Evolutionary conservation across 306 rosid species (phyloP).

Genomic region (Bauhinia variegata): DNA sequence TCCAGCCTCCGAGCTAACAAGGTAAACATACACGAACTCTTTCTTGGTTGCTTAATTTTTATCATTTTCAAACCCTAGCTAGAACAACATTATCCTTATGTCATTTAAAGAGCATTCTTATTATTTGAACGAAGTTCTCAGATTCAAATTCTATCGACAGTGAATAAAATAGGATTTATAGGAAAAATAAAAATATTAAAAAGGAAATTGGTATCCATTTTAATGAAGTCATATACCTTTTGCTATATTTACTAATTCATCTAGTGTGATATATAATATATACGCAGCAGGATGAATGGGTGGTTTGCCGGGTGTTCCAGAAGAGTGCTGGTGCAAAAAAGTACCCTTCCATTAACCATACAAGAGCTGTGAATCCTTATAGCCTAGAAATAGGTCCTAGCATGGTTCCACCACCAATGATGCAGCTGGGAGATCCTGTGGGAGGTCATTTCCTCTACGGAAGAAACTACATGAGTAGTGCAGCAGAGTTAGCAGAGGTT

Average conservation of each 20-base stretch:
- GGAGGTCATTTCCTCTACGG: constrained; percentile 57
- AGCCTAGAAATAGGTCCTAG: constrained; percentile 58
- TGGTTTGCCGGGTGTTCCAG: constrained; percentile 79
- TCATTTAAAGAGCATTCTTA: no score
- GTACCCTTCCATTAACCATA: constrained; percentile 61
- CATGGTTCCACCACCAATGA: constrained; percentile 53
- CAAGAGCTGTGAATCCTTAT: constrained; percentile 64
- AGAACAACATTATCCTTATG: no score
- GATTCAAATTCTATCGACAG: no score
- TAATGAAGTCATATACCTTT: no score
- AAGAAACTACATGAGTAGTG: constrained; percentile 50
- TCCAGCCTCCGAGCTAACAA: constrained; percentile 59
- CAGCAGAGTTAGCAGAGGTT: constrained; percentile 68
- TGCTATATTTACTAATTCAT: no score
- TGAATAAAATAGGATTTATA: no score
- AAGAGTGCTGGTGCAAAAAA: constrained; percentile 80
- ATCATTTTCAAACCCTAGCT: no score
- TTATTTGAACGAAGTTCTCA: no score
- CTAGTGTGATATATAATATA: neutral
- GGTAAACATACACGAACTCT: constrained; percentile 44
- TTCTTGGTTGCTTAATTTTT: neutral
- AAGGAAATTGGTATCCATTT: no score
- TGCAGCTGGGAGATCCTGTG: constrained; percentile 74
- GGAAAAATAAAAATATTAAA: no score
- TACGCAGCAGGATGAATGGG: constrained; percentile 93